Base-by-base conservation (phyloP, 768 basidiomycete species). In the Boletus speciosus region DNA sequence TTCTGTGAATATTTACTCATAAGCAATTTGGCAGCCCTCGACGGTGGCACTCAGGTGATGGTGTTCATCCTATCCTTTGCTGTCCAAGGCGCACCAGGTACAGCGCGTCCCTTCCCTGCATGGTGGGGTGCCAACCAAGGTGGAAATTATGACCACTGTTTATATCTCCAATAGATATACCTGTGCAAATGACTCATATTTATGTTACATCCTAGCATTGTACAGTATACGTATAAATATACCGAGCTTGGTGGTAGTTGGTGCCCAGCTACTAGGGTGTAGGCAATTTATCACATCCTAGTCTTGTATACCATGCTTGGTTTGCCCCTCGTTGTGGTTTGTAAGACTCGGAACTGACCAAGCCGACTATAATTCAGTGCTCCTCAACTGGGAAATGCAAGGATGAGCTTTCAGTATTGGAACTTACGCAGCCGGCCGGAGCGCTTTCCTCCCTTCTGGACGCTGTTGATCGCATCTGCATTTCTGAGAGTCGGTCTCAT, bases 401-500 rank as follows among this genome's bases (percentile, higher is more conserved):
- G 31, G 43, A 58, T 58, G 57, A 35, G 11, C 27, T 37, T 29
- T 34, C 43, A 10, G 15, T 25, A 14, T 29, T 14, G 25, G 29
- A 29, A 36, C 56, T 48, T 44, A 16, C 35, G 29, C 34, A 10
- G 31, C 49, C 60, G 60, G 64, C 56, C 49, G 31, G 54, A 45
- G 9, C 27, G 14, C 43, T 4, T 56, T 44, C 59, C 63, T 29
- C 78, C 76, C 29, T 88, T 85, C 63, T 70, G 68, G 57, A 71
- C 73, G 61, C 69, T 90, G 41, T 64, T 91, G n/a, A 29, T 76
- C 19, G 59, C 75, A 23, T 82, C 90, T 1, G 69, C 75, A 21
- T n/a, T 78, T 38, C 66, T 95, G 48, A 84, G 92, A 54, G 67
- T 89, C 32, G 76, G 67, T 6, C 81, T 96, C 41, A 86, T 96